These are phyloP conservation scores for Apodospora peruviana DNA, from an alignment of 495 filamentous ascomycete species.

Conservation along the genomic window DNA sequence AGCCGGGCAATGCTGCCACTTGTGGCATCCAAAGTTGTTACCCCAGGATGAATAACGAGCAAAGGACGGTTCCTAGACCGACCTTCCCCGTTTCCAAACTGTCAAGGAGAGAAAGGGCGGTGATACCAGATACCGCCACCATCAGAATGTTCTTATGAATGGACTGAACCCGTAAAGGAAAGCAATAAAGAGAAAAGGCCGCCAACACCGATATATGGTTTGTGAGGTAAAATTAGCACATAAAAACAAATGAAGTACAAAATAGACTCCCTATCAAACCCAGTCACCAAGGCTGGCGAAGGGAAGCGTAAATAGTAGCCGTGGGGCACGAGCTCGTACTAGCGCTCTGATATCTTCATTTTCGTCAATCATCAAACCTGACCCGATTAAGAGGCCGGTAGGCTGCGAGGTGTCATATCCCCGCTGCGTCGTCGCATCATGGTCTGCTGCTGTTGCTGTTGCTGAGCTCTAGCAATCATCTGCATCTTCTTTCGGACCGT, in stretches of 20 bases:
- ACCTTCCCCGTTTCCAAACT: neutral
- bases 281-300: neutral
- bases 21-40: neutral
- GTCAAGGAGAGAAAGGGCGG: neutral
- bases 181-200: constrained; percentile 4
- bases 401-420: constrained; percentile 38
- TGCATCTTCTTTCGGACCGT: constrained; percentile 39
- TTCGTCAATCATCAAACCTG: constrained; percentile 14
- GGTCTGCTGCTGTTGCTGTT: constrained; percentile 24
- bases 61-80: neutral
- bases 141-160: neutral
- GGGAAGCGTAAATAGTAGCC: constrained; percentile 7
- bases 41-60: neutral
- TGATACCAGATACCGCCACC: neutral
- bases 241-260: constrained; percentile 2
- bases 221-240: neutral
- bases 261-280: neutral
- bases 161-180: too few relatives aligned
- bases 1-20: neutral
- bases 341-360: constrained; percentile 11
- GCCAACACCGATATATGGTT: constrained; percentile 6
- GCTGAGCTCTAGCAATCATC: constrained; percentile 35
- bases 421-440: constrained; percentile 38
- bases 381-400: constrained; percentile 30
- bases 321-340: constrained; percentile 14